These are phyloP conservation scores for Castanea sativa DNA, from an alignment of 306 rosid genomes.

Conservation along the genomic window DNA sequence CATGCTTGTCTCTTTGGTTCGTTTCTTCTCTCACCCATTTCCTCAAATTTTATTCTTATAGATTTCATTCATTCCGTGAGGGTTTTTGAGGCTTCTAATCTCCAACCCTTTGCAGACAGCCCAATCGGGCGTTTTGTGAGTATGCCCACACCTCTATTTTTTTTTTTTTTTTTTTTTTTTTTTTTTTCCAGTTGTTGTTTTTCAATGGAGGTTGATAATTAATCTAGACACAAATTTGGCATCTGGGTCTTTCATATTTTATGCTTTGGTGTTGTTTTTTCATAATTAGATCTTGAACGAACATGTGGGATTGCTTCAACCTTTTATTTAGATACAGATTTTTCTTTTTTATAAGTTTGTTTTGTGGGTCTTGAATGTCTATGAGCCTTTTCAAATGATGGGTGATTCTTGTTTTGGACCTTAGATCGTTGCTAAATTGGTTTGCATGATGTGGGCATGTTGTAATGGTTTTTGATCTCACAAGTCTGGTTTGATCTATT, in stretches of 20 bases:
- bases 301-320: constrained; percentile 1
- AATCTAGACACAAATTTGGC: neutral
- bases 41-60: neutral
- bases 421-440: neutral
- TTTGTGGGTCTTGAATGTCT: neutral
- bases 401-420: neutral
- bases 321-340: neutral
- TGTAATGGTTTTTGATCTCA: neutral
- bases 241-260: constrained; percentile 18
- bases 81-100: constrained; percentile 2
- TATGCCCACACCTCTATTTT: neutral
- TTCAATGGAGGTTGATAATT: neutral
- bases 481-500: neutral
- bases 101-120: too few relatives aligned
- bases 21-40: neutral
- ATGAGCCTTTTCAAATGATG: neutral
- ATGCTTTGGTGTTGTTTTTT: neutral
- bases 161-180: neutral
- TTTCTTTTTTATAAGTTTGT: neutral
- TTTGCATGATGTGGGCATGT: neutral
- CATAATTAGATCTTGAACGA: neutral
- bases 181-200: neutral
- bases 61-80: neutral
- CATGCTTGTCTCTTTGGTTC: neutral
- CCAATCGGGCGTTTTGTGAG: neutral